A percentile compares a stretch with the other conserved stretches of the same genome.
Evolutionary conservation across 1,284 basidiomycete species (phyloP).

Genomic region (Volvariella volvacea): DNA sequence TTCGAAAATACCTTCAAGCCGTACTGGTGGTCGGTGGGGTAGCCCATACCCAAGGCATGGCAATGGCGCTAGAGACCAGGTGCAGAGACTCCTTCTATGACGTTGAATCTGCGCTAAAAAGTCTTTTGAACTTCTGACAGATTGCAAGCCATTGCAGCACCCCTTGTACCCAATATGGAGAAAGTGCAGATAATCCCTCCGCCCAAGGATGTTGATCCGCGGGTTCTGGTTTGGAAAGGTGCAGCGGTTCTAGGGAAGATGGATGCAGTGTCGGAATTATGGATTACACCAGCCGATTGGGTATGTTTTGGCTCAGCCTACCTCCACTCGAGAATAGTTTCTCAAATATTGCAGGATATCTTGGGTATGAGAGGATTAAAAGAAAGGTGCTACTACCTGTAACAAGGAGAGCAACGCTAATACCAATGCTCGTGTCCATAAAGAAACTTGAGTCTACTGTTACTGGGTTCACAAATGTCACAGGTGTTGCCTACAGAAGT

Average conservation of each 20-base stretch:
- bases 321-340: slow-evolving; percentile 1
- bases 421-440: not conserved
- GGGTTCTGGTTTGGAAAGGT: slow-evolving; percentile 91
- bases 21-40: slow-evolving; percentile 88
- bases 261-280: slow-evolving; percentile 84
- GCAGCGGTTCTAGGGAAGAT: slow-evolving; percentile 91
- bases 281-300: slow-evolving; percentile 88
- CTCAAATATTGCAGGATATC: slow-evolving; percentile 44
- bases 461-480: too few relatives aligned
- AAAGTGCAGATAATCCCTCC: slow-evolving; percentile 87
- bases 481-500: too few relatives aligned
- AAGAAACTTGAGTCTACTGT: too few relatives aligned
- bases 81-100: slow-evolving; percentile 21
- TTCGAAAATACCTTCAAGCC: slow-evolving; percentile 83
- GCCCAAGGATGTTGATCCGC: slow-evolving; percentile 89
- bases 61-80: slow-evolving; percentile 76
- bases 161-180: slow-evolving; percentile 72
- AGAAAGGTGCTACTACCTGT: slow-evolving; percentile 74
- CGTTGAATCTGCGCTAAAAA: slow-evolving; percentile 4
- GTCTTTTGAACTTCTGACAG: slow-evolving; percentile 28
- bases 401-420: slow-evolving; percentile 7
- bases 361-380: slow-evolving; percentile 75
- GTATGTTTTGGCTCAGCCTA: slow-evolving; percentile 30
- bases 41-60: slow-evolving; percentile 68
- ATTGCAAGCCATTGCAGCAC: slow-evolving; percentile 80